Base-by-base conservation (phyloP, 441 rosid genomes). In the Eruca vesicaria region DNA sequence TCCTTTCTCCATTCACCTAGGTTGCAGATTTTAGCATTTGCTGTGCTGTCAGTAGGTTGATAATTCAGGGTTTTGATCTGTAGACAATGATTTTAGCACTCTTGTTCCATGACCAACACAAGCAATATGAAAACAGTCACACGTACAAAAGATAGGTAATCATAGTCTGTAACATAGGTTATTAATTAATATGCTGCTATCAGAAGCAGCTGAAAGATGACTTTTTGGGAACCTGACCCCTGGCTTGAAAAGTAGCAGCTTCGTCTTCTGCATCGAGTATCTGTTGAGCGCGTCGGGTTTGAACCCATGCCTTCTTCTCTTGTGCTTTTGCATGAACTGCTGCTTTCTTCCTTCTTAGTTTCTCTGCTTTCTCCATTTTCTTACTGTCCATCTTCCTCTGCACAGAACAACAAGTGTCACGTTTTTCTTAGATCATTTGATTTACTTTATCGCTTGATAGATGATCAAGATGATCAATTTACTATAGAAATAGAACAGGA, bases 211-310 rank as follows among this genome's bases (percentile, higher is more conserved):
- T 89, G 16, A 84, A 58, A 48, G 48, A 71, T 36, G 78, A 9
- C 84, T 88, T 89, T 72, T 86, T 89, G 2, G 98, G 99, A 68
- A 82, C 58, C 7, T 80, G 68, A 11, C 94, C 93, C 0, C 87
- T 87, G 14, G 97, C 94, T 8, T 87, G 96, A 78, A 83, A 78
- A 75, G 82, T 89, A n/a, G 93, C 97, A 66, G 96, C 94, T 72
- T 58, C 81, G 71, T 94, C 98, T 79, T 89, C 97, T 0, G 94
- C 96, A 74, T 87, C 82, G 2, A 94, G 88, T 7, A 86, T 1
- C 80, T 89, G 87, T 85, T 89, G 92, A 36, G 87, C 89, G 2
- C 88, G 90, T 71, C 68, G 75, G 53, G 96, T 92, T 77, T 90
- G 97, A 53, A 90, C 88, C 66, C 73, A 61, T 45, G 94, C 99